Evolutionary conservation across 129 eudicot species (phyloP).

Genomic region (Saussurea involucrata): DNA sequence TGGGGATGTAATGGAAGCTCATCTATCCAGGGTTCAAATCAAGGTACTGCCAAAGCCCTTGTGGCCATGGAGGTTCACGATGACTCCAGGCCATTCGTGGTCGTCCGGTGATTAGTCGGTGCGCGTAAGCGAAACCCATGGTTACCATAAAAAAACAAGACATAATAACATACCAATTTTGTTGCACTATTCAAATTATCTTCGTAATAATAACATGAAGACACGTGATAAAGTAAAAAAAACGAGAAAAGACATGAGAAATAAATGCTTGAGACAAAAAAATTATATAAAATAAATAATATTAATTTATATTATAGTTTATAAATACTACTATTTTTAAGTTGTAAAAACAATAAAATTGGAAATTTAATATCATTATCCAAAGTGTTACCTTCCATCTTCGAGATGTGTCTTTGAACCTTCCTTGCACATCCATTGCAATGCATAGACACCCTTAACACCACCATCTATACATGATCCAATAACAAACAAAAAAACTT

Average conservation of each 20-base stretch:
- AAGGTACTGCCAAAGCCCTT: too few species aligned
- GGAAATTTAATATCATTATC: background rate
- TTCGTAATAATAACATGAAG: too few species aligned
- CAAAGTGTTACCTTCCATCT: slow-evolving; percentile 73
- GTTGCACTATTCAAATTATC: background rate
- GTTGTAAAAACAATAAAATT: background rate
- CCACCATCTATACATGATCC: slow-evolving; percentile 64
- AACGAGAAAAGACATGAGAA: too few species aligned
- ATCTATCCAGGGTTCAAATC: too few species aligned
- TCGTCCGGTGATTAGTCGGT: too few species aligned
- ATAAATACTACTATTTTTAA: background rate
- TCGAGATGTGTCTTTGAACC: slow-evolving; percentile 86
- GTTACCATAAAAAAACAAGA: background rate
- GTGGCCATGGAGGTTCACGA: too few species aligned
- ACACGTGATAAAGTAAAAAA: background rate
- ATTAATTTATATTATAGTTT: background rate
- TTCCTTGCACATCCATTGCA: slow-evolving; percentile 97
- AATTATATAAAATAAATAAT: background rate
- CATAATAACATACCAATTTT: background rate
- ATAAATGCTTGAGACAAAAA: background rate
- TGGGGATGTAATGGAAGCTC: too few species aligned
- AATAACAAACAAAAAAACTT: background rate
- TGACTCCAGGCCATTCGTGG: too few species aligned
- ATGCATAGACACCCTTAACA: slow-evolving; percentile 93
- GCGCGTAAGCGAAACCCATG: too few species aligned